Percentiles rank a stretch among this genome's conserved stretches.
Conservation (phyloP, 257 asterid genomes). For the Solanum habrochaites region DNA sequence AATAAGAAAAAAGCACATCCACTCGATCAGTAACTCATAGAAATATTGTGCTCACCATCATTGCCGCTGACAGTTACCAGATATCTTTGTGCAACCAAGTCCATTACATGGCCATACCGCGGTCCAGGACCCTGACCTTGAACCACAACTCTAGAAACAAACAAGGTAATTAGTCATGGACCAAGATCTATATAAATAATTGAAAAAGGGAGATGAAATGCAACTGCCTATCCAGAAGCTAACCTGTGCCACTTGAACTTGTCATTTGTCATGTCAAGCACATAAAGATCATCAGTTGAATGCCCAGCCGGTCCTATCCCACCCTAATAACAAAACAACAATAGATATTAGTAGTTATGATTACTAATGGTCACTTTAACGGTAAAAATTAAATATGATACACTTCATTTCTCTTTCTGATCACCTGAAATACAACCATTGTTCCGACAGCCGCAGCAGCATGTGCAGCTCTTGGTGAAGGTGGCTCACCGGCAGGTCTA, state of each 20-base stretch:
- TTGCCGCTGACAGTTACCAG: slow-evolving; percentile 90
- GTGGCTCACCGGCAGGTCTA: slow-evolving; percentile 95
- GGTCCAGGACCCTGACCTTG: slow-evolving; percentile 99
- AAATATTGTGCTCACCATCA: slow-evolving; percentile 54
- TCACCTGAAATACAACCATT: slow-evolving; percentile 99
- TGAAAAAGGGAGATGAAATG: not conserved
- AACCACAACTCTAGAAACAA: slow-evolving; percentile 72
- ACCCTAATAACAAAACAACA: slow-evolving; percentile 49
- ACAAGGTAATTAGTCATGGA: slow-evolving; percentile 15
- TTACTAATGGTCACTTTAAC: not conserved
- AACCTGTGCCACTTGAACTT: slow-evolving; percentile 97
- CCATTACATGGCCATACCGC: slow-evolving; percentile 97
- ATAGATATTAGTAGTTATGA: not conserved
- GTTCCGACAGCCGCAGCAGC: slow-evolving; percentile 97
- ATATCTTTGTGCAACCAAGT: slow-evolving; percentile 92
- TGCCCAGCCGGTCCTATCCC: slow-evolving; percentile 99
- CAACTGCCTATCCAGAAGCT: slow-evolving; percentile 16
- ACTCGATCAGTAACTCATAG: not conserved
- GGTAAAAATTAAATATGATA: not conserved
- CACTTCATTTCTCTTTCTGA: not conserved
- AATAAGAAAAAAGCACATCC: not conserved
- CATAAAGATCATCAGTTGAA: slow-evolving; percentile 87
- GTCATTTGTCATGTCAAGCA: slow-evolving; percentile 90
- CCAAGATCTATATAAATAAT: not conserved
- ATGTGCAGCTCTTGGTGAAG: slow-evolving; percentile 99